These are phyloP conservation scores for Trypanosoma caninum DNA, from an alignment of 208 protist species.

Conservation along the genomic window DNA sequence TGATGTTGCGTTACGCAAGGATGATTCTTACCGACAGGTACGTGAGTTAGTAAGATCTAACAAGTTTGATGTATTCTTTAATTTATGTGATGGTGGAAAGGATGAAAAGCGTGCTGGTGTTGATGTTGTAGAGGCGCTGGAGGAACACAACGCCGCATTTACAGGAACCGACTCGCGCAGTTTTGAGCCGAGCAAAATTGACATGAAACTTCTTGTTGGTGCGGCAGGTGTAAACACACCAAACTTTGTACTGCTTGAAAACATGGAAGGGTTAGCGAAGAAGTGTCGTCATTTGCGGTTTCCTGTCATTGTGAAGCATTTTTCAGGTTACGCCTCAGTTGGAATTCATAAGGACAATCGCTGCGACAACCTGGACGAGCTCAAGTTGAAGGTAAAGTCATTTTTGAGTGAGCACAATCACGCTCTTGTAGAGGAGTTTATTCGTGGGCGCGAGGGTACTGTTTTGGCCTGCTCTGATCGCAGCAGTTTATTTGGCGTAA, in stretches of 20 bases:
- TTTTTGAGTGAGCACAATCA: constrained; percentile 82
- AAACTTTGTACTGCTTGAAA: constrained; percentile 80
- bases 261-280: constrained; percentile 61
- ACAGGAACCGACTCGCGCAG: constrained; percentile 80
- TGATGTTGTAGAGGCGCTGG: constrained; percentile 79
- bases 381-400: constrained; percentile 51
- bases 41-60: constrained; percentile 74
- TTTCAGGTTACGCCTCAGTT: constrained; percentile 83
- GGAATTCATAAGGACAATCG: constrained; percentile 84
- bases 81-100: constrained; percentile 83
- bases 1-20: constrained; percentile 69
- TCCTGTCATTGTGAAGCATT: constrained; percentile 89
- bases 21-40: constrained; percentile 62
- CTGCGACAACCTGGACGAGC: constrained; percentile 75
- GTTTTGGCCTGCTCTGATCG: constrained; percentile 75
- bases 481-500: constrained; percentile 62
- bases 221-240: constrained; percentile 73
- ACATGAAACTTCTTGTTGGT: constrained; percentile 87
- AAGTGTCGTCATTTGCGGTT: constrained; percentile 83
- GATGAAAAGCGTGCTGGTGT: constrained; percentile 83
- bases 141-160: constrained; percentile 87
- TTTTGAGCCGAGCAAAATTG: constrained; percentile 88
- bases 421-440: constrained; percentile 88
- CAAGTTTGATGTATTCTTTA: constrained; percentile 88
- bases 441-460: constrained; percentile 80